A percentile compares a stretch with the other conserved stretches of the same genome.
Conservation (phyloP, 2,329 filamentous ascomycete species). For the Onygena corvina region DNA sequence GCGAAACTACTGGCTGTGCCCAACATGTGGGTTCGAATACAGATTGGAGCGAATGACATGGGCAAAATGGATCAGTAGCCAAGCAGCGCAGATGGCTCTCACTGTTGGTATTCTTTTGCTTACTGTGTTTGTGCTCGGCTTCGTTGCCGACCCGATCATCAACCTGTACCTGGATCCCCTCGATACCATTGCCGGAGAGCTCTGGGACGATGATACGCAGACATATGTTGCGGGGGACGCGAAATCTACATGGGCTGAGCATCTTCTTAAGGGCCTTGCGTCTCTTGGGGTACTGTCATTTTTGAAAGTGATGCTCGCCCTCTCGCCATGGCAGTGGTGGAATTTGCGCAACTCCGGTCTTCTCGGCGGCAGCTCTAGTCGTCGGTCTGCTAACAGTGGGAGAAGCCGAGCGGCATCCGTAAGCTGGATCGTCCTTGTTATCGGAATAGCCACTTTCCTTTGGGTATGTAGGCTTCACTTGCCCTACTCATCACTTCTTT, state of each 20-base stretch:
- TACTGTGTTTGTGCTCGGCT: slow-evolving; percentile 72
- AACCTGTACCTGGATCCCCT: slow-evolving; percentile 74
- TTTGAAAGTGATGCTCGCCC: slow-evolving; percentile 61
- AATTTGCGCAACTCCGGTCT: slow-evolving; percentile 54
- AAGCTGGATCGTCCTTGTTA: slow-evolving; percentile 63
- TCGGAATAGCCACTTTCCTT: slow-evolving; percentile 71
- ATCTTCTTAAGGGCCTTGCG: slow-evolving; percentile 83
- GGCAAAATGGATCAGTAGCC: slow-evolving; percentile 58
- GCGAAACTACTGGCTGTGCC: slow-evolving; percentile 75
- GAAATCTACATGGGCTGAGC: slow-evolving; percentile 57
- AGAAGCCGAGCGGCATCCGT: slow-evolving; percentile 67
- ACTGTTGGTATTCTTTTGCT: slow-evolving; percentile 60
- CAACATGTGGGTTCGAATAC: slow-evolving; percentile 77
- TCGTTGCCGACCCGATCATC: slow-evolving; percentile 84
- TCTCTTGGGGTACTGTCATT: slow-evolving; percentile 79
- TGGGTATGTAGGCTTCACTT: slow-evolving; percentile 45
- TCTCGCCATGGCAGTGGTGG: slow-evolving; percentile 66
- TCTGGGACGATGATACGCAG: slow-evolving; percentile 30
- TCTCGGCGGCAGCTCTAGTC: slow-evolving; percentile 39
- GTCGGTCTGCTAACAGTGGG: slow-evolving; percentile 49
- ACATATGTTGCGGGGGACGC: slow-evolving; percentile 35
- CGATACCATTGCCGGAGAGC: slow-evolving; percentile 42
- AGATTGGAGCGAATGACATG: slow-evolving; percentile 63
- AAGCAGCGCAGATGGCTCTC: slow-evolving; percentile 53
- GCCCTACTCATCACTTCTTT: not conserved